Conservation (phyloP, 169 alveolate species). For the Fabrea salina region DNA sequence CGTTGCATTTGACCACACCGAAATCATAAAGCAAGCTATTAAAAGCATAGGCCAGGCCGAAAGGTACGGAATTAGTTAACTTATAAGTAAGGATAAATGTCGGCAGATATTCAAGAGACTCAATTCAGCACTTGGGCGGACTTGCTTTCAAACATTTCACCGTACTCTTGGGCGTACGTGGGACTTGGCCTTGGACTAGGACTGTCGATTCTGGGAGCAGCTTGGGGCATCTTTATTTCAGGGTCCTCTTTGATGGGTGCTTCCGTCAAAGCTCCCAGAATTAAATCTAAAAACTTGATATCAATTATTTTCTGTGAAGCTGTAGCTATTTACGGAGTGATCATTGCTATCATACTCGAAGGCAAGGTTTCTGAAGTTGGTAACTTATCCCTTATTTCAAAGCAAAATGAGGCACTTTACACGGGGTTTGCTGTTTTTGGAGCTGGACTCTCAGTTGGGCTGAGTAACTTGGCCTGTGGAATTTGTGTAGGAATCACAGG, state of each 20-base stretch:
- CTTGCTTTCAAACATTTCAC: conserved; percentile 45
- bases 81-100: too few relatives aligned
- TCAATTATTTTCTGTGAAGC: conserved; percentile 99
- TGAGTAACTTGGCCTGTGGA: conserved; percentile 97
- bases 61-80: not conserved
- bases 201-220: conserved; percentile 94
- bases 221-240: conserved; percentile 98
- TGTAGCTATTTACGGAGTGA: conserved; percentile 96
- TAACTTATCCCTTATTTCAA: conserved; percentile 12
- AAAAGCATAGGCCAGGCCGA: not conserved
- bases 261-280: conserved; percentile 98
- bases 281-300: conserved; percentile 97
- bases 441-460: conserved; percentile 98
- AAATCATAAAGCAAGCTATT: not conserved
- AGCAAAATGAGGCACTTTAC: conserved; percentile 70
- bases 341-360: conserved; percentile 89
- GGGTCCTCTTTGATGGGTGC: conserved; percentile 98
- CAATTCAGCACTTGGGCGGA: conserved; percentile 48
- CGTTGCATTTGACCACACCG: not conserved
- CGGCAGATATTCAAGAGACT: too few relatives aligned
- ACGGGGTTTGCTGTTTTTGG: conserved; percentile 95
- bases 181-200: conserved; percentile 93
- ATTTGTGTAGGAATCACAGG: conserved; percentile 99
- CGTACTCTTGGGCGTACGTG: conserved; percentile 84
- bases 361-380: conserved; percentile 60